Conservation (phyloP, 164 flowering plant species). For the Magnolia sinica region DNA sequence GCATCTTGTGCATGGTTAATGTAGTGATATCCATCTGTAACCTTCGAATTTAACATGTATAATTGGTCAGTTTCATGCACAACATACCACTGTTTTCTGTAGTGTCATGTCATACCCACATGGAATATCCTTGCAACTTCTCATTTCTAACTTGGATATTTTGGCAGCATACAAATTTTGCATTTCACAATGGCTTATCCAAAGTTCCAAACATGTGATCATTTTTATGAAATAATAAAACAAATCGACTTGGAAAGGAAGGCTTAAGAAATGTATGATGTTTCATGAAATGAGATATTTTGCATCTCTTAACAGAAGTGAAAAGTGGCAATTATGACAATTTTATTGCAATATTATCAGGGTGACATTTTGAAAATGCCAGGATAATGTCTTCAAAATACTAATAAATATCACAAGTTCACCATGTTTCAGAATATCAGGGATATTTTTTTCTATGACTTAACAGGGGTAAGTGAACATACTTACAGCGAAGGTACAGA, state of each 20-base stretch:
- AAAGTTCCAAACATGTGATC: too few species aligned
- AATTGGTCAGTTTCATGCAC: neutral
- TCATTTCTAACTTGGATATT: too few species aligned
- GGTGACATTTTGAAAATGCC: neutral
- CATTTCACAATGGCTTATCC: too few species aligned
- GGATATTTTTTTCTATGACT: neutral
- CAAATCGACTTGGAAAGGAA: neutral
- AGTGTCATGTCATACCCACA: too few species aligned
- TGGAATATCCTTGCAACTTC: too few species aligned
- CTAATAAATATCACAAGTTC: neutral
- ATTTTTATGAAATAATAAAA: too few species aligned
- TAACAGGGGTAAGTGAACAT: neutral
- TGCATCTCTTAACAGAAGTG: neutral
- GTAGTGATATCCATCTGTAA: too few species aligned
- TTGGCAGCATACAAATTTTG: too few species aligned
- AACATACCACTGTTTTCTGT: too few species aligned
- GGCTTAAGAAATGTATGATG: neutral
- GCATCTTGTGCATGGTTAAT: too few species aligned
- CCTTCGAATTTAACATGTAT: too few species aligned
- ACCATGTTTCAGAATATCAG: neutral
- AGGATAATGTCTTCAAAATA: neutral
- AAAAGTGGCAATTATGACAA: neutral
- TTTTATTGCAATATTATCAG: neutral
- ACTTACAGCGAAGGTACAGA: constrained; percentile 87
- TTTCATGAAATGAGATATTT: neutral